Evolutionary conservation across 2,329 filamentous ascomycete genomes (phyloP), one percentile per base, ranked within the genome.

Genomic region (Ceratocystis cacaofunesta): DNA sequence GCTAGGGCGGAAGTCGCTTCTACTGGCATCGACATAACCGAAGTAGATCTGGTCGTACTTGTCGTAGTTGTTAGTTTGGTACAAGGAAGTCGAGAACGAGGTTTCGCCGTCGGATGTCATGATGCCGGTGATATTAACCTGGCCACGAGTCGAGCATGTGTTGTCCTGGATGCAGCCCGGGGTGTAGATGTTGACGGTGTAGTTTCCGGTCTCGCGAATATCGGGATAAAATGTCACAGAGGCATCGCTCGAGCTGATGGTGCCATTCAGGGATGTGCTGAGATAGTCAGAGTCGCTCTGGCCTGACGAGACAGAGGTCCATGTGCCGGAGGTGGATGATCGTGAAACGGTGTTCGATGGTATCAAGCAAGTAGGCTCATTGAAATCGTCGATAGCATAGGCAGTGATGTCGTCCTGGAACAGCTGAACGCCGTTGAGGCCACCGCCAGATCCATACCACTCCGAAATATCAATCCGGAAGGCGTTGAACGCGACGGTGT

Each of bases 1-100:
- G 3, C 83, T 84, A 15, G 92, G 90, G 52, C 85, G 85, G 78
- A 96, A 96, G 22, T 81, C 82, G 68, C 77, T 78, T 8, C 83
- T 86, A 64, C 82, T 85, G 64, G 86, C 85, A 72, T 97, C 90
- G 64, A 99, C 85, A 69, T 85, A 85, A 60, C 92, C 94, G 69
- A 87, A 88, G 75, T 91, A 96, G 67, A 99, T 85, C 70, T 89
- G 86, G 72, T 99, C 94, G 72, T 95, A 97, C 75, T 99, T 99
- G 78, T 97, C 92, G 74, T 87, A 95, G 73, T 95, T 83, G 76
- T 99, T 99, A 19, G 92, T 96, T 75, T 99, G 94, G 73, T 83
- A 95, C 6, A 96, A 77, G 0, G 82, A 80, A 0, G 80, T 83
- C 32, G 83, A 80, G 66, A 85, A 79, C 44, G 74, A 73, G 62